Evolutionary conservation across 1,139 yeast species (phyloP), one percentile per base, ranked within the genome.

Genomic region (Protomyces macrosporus): DNA sequence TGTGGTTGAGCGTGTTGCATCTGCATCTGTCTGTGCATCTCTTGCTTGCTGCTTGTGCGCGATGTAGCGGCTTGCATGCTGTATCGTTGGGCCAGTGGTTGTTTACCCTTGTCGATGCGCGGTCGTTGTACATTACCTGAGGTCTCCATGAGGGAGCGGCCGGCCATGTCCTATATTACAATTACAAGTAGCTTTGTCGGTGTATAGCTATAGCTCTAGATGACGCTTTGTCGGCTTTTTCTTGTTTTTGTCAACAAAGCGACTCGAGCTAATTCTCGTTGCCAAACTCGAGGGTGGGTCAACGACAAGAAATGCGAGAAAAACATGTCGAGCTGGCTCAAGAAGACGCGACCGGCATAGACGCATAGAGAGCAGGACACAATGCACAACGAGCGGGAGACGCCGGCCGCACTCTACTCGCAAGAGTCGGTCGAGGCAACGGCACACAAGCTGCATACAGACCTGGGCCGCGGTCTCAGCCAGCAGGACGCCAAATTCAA

Each of bases 401-500:
- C 62, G 5, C 62, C 62, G n/a, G 62, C 62, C 23, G 5, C 33
- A 4, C 14, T 37, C 37, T 58, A 40, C 42, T 58, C 62, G 10
- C 62, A 58, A 23, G 56, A 58, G 35, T 37, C 50, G 5, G 50
- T 55, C 34, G 56, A 58, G 42, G 53, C 52, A 12, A 51, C 54
- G n/a, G 62, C 62, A 14, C 56, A 55, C 55, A 52, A 50, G 40
- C 37, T 61, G 32, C 56, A 50, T 30, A 51, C 64, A n/a, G 36
- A 40, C 53, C 53, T 54, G n/a, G 39, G 51, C n/a, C 30, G 48
- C 2, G 64, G 64, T 30, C 56, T 61, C 30, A 23, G 56, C 12
- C 61, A 45, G 14, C 55, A 51, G 30, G 64, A 61, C 32, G 64
- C 64, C 42, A 51, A 51, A 23, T 60, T 54, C 58, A 79, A 97